Evolutionary conservation across 768 basidiomycete species (phyloP).

Genomic region (Pleurotus eryngii): DNA sequence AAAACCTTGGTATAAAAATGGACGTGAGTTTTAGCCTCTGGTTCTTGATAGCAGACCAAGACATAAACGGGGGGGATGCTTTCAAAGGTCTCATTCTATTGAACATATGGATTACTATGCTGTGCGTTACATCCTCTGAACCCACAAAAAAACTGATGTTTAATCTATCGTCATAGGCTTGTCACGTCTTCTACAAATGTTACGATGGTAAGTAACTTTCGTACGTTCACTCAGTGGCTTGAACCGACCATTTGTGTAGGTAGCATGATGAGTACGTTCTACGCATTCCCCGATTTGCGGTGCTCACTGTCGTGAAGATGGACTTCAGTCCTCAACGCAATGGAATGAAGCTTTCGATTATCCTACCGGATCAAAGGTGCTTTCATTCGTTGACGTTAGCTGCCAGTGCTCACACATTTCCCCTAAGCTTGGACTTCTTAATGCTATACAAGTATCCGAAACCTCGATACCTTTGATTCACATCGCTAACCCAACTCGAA

Average conservation of each 20-base stretch:
- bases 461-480: not conserved
- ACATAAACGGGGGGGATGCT: too few relatives aligned
- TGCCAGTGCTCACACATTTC: not conserved
- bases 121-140: slow-evolving; percentile 31
- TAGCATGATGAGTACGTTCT: slow-evolving; percentile 8
- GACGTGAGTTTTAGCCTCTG: slow-evolving; percentile 27
- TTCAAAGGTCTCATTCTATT: slow-evolving; percentile 41
- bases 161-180: slow-evolving; percentile 1
- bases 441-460: slow-evolving; percentile 5
- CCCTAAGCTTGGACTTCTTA: slow-evolving; percentile 3
- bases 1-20: slow-evolving; percentile 60
- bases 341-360: slow-evolving; percentile 7
- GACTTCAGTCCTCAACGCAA: slow-evolving; percentile 6
- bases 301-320: not conserved
- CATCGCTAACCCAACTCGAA: slow-evolving; percentile 16
- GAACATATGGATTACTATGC: slow-evolving; percentile 53
- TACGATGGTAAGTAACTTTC: slow-evolving; percentile 31
- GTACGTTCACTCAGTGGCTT: slow-evolving; percentile 63
- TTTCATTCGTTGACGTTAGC: not conserved
- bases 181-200: slow-evolving; percentile 6
- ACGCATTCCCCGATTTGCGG: not conserved
- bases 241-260: slow-evolving; percentile 15
- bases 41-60: not conserved
- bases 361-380: not conserved
- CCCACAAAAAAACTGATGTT: not conserved